Evolutionary conservation across 192 early-diverging fungal species (phyloP).

Genomic region (Umbelopsis sp.): DNA sequence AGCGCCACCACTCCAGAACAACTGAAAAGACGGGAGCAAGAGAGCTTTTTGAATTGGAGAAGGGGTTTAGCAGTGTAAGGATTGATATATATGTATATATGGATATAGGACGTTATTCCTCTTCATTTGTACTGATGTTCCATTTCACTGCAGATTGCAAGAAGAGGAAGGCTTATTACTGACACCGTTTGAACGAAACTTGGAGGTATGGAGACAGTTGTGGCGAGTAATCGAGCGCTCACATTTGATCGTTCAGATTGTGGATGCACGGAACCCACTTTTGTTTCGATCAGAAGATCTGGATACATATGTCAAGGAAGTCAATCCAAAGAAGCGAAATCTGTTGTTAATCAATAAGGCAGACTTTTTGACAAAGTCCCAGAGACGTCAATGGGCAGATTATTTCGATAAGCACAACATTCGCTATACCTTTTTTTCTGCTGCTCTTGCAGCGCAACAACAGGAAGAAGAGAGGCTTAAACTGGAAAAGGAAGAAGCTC

Average conservation of each 20-base stretch:
- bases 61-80: slow-evolving; percentile 74
- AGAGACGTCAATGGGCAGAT: slow-evolving; percentile 85
- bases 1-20: slow-evolving; percentile 76
- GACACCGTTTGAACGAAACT: slow-evolving; percentile 97
- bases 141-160: slow-evolving; percentile 58
- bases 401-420: slow-evolving; percentile 85
- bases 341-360: slow-evolving; percentile 98
- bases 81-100: too few species aligned
- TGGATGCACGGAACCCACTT: slow-evolving; percentile 95
- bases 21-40: slow-evolving; percentile 81
- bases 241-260: slow-evolving; percentile 96
- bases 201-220: slow-evolving; percentile 98
- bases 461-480: slow-evolving; percentile 68
- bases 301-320: slow-evolving; percentile 89
- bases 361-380: slow-evolving; percentile 88
- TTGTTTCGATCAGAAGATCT: slow-evolving; percentile 90
- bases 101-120: background rate
- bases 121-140: background rate
- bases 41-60: slow-evolving; percentile 91
- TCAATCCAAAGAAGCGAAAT: slow-evolving; percentile 83
- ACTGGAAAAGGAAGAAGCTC: slow-evolving; percentile 48
- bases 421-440: slow-evolving; percentile 93
- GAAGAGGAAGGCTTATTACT: slow-evolving; percentile 92
- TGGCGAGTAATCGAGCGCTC: slow-evolving; percentile 99
- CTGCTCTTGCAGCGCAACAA: slow-evolving; percentile 76